phyloP scores from a whole-genome alignment of 2,329 filamentous ascomycete species.

The Fusarium chuoi region DNA sequence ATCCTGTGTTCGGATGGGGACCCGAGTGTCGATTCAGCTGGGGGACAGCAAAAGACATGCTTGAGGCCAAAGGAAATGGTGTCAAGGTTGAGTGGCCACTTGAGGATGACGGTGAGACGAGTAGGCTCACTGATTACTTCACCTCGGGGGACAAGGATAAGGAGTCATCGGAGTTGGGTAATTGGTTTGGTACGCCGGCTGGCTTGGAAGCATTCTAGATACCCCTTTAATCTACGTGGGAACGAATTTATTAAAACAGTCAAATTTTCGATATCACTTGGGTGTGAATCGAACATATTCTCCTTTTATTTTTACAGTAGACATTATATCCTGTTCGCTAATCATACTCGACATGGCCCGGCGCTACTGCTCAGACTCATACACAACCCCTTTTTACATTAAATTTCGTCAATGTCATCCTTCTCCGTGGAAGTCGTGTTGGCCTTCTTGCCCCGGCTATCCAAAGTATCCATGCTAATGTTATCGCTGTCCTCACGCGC shows the following conservation, averaged over 20 bases:
- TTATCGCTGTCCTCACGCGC: constrained; percentile 55
- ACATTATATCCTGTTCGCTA: constrained; percentile 47
- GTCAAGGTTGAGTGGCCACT: constrained; percentile 86
- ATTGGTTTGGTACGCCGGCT: constrained; percentile 84
- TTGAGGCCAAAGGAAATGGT: constrained; percentile 77
- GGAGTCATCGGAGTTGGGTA: constrained; percentile 72
- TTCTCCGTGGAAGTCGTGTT: constrained; percentile 45
- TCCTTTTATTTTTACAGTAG: constrained; percentile 27
- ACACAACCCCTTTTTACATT: constrained; percentile 54
- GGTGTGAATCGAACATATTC: constrained; percentile 8
- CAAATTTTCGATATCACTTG: background rate
- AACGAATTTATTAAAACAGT: background rate
- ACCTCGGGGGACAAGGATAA: constrained; percentile 54
- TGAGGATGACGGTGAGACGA: constrained; percentile 75
- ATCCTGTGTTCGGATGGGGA: constrained; percentile 95
- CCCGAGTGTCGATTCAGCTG: constrained; percentile 94
- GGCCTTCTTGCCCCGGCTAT: constrained; percentile 65
- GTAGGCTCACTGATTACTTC: constrained; percentile 82
- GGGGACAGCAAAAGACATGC: constrained; percentile 93
- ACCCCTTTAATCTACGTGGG: background rate
- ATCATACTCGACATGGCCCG: constrained; percentile 30
- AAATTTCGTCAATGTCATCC: constrained; percentile 70
- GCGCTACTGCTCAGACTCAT: constrained; percentile 24
- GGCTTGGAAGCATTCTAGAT: constrained; percentile 75
- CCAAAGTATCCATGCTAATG: constrained; percentile 69